phyloP scores from a whole-genome alignment of 768 basidiomycete genomes.

The Naematelia encephala region DNA sequence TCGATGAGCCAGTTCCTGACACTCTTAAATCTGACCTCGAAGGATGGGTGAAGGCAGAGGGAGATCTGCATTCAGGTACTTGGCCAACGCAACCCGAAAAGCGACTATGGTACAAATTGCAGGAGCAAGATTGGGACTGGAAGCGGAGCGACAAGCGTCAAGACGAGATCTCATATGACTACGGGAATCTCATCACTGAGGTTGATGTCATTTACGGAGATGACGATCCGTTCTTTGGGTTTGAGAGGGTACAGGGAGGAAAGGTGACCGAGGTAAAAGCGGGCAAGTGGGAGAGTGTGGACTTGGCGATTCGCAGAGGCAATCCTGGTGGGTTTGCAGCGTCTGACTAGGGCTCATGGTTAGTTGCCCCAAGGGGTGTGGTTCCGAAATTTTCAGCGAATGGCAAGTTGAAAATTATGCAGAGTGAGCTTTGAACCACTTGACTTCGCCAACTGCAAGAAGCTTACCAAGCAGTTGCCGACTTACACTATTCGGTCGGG shows the following conservation, averaged over 20 bases:
- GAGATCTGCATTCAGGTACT: slow-evolving; percentile 66
- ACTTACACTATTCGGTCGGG: slow-evolving; percentile 85
- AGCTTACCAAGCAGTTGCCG: slow-evolving; percentile 66
- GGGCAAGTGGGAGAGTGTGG: slow-evolving; percentile 45
- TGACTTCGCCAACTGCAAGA: not conserved
- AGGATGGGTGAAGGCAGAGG: slow-evolving; percentile 64
- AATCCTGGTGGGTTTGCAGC: slow-evolving; percentile 37
- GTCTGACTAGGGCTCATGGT: not conserved
- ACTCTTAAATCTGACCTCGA: slow-evolving; percentile 51
- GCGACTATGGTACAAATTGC: slow-evolving; percentile 76
- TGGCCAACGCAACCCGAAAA: slow-evolving; percentile 57
- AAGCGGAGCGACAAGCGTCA: slow-evolving; percentile 5
- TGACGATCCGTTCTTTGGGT: slow-evolving; percentile 79
- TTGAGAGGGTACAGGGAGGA: slow-evolving; percentile 61
- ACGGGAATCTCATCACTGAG: slow-evolving; percentile 70
- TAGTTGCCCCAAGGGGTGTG: slow-evolving; percentile 68
- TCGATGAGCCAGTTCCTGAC: slow-evolving; percentile 59
- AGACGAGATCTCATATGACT: slow-evolving; percentile 28
- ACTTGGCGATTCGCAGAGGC: slow-evolving; percentile 36
- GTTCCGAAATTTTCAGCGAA: slow-evolving; percentile 76
- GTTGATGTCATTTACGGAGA: slow-evolving; percentile 87
- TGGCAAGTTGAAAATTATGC: slow-evolving; percentile 70
- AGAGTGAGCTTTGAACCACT: slow-evolving; percentile 31
- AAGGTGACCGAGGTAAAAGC: slow-evolving; percentile 31
- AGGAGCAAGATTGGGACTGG: slow-evolving; percentile 46